Conservation (phyloP, 345 rosid species). For the Citrus sp. region DNA sequence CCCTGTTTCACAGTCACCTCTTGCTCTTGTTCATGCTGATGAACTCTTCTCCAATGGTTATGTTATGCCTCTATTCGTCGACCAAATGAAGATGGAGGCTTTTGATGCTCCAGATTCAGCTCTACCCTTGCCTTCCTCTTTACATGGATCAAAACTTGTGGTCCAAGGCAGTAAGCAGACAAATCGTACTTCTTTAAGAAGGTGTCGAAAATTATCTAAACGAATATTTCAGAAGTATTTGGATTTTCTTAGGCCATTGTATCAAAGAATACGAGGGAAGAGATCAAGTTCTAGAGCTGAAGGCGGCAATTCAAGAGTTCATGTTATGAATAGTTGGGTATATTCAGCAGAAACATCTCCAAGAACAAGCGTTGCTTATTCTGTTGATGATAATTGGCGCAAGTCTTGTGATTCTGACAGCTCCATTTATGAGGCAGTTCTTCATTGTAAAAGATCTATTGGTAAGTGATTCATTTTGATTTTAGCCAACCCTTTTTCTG, state of each 20-base stretch:
- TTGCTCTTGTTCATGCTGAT: conserved; percentile 69
- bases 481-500: background rate
- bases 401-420: conserved; percentile 82
- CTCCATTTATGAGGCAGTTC: conserved; percentile 92
- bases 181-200: conserved; percentile 39
- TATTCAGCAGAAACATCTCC: conserved; percentile 69
- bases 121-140: conserved; percentile 23
- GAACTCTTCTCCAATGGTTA: conserved; percentile 83
- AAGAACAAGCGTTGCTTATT: conserved; percentile 55
- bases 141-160: conserved; percentile 22
- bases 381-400: conserved; percentile 58
- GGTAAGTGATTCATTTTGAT: conserved; percentile 32
- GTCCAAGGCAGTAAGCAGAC: conserved; percentile 21
- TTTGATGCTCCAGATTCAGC: conserved; percentile 25
- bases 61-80: conserved; percentile 55
- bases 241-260: conserved; percentile 68
- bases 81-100: conserved; percentile 39
- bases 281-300: conserved; percentile 38
- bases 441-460: conserved; percentile 90
- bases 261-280: conserved; percentile 43
- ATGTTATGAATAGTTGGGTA: conserved; percentile 37
- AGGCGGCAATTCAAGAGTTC: conserved; percentile 28
- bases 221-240: conserved; percentile 61
- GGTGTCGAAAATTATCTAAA: conserved; percentile 55
- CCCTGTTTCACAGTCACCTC: conserved; percentile 55